Percentiles rank a stretch among this genome's conserved stretches.
Evolutionary conservation across 306 rosid species (phyloP).

Genomic region (Trifolium repens): DNA sequence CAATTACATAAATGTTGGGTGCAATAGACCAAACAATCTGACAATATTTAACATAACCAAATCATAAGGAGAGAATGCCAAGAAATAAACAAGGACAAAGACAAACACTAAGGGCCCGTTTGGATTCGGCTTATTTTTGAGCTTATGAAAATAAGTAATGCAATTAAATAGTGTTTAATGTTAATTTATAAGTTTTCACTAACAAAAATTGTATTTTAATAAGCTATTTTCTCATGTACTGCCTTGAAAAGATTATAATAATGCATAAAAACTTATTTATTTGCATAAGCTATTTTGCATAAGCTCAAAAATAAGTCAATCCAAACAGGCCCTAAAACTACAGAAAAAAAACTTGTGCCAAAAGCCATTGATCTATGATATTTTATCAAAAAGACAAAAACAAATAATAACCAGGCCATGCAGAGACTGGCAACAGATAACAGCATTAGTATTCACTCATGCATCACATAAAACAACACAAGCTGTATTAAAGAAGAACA

Average conservation of each 20-base stretch:
- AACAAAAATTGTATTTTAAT: too few relatives aligned
- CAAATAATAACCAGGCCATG: constrained; percentile 17
- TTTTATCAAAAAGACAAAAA: constrained; percentile 20
- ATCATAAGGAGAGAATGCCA: not conserved
- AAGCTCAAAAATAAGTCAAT: too few relatives aligned
- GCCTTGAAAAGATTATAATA: too few relatives aligned
- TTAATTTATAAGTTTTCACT: too few relatives aligned
- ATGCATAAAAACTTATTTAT: too few relatives aligned
- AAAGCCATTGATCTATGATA: not conserved
- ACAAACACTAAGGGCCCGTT: not conserved
- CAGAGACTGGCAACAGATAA: constrained; percentile 14
- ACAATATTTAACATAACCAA: constrained; percentile 9
- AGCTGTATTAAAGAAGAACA: constrained; percentile 3
- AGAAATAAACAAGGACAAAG: constrained; percentile 5
- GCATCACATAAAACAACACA: constrained; percentile 5
- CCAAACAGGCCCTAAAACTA: not conserved
- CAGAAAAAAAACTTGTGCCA: constrained; percentile 32
- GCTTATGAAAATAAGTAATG: too few relatives aligned
- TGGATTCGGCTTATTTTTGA: too few relatives aligned
- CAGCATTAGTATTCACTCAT: constrained; percentile 3
- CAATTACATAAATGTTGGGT: constrained; percentile 16
- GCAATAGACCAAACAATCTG: constrained; percentile 29
- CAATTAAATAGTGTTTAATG: too few relatives aligned
- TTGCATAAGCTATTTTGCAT: too few relatives aligned
- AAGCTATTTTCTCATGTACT: too few relatives aligned